A percentile compares a stretch with the other conserved stretches of the same genome.
Conservation (phyloP, 129 eudicot genomes). For the Flaveria brownii region DNA sequence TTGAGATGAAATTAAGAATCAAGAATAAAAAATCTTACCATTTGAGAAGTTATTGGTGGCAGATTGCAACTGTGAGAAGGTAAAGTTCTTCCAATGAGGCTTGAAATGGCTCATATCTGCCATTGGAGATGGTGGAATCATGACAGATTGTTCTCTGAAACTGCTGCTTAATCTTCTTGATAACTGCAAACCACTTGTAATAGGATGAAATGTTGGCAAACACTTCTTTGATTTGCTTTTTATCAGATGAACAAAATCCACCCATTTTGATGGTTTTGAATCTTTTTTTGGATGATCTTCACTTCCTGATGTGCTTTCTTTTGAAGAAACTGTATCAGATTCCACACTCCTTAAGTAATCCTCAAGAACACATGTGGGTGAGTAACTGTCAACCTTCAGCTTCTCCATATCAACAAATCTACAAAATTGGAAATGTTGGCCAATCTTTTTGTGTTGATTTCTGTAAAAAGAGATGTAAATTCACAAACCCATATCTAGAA, state of each 20-base stretch:
- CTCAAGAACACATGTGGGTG: constrained; percentile 84
- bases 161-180: constrained; percentile 73
- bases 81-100: constrained; percentile 83
- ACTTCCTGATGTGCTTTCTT: constrained; percentile 63
- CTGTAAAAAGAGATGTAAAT: constrained; percentile 18
- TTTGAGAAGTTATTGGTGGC: constrained; percentile 76
- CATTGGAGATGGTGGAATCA: constrained; percentile 29
- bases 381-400: constrained; percentile 45
- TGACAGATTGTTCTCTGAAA: constrained; percentile 49
- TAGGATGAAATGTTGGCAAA: constrained; percentile 51
- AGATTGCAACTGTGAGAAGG: constrained; percentile 61
- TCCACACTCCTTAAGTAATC: constrained; percentile 69
- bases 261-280: constrained; percentile 50
- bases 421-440: constrained; percentile 12
- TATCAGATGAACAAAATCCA: constrained; percentile 48
- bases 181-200: constrained; percentile 45
- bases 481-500: constrained; percentile 18
- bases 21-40: constrained; percentile 43
- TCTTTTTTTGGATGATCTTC: constrained; percentile 42
- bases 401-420: constrained; percentile 53
- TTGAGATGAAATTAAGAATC: not conserved
- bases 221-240: constrained; percentile 55
- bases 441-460: constrained; percentile 14
- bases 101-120: constrained; percentile 51
- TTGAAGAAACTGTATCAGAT: constrained; percentile 61